These are phyloP conservation scores for Biancaea sappan DNA, from an alignment of 306 rosid species.

Conservation along the genomic window DNA sequence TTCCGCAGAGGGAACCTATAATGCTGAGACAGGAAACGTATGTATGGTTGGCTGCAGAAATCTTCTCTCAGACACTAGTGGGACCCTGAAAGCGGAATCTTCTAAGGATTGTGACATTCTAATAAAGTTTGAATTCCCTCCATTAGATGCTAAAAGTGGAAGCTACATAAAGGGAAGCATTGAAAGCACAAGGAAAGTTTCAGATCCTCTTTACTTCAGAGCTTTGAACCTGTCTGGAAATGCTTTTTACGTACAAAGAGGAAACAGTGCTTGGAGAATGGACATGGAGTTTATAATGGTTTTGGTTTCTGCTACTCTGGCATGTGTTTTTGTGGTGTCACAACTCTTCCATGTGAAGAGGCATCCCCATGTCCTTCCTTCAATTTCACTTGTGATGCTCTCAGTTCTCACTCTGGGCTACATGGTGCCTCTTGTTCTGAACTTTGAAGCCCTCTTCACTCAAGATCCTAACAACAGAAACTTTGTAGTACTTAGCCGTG, in stretches of 20 bases:
- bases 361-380: conserved; percentile 45
- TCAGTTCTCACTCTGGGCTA: conserved; percentile 46
- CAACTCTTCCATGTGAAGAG: conserved; percentile 51
- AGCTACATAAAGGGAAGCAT: conserved; percentile 41
- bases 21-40: conserved; percentile 48
- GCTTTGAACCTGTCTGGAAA: conserved; percentile 29
- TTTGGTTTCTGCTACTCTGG: conserved; percentile 47
- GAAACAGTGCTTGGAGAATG: conserved; percentile 32
- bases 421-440: conserved; percentile 47
- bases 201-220: conserved; percentile 49
- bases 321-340: conserved; percentile 41
- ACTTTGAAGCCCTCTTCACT: conserved; percentile 47
- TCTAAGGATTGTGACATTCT: conserved; percentile 50
- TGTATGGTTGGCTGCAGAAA: conserved; percentile 60
- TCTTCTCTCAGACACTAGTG: neutral
- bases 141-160: neutral
- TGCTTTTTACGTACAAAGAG: conserved; percentile 15
- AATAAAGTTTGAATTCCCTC: conserved; percentile 42
- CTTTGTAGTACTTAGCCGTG: conserved; percentile 5
- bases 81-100: neutral
- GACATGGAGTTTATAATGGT: conserved; percentile 46
- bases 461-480: neutral
- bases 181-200: conserved; percentile 41
- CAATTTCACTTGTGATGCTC: conserved; percentile 47
- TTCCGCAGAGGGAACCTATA: conserved; percentile 56